Evolutionary conservation across 345 rosid species (phyloP), one percentile per base, ranked within the genome.

Genomic region (Gossypium turneri): DNA sequence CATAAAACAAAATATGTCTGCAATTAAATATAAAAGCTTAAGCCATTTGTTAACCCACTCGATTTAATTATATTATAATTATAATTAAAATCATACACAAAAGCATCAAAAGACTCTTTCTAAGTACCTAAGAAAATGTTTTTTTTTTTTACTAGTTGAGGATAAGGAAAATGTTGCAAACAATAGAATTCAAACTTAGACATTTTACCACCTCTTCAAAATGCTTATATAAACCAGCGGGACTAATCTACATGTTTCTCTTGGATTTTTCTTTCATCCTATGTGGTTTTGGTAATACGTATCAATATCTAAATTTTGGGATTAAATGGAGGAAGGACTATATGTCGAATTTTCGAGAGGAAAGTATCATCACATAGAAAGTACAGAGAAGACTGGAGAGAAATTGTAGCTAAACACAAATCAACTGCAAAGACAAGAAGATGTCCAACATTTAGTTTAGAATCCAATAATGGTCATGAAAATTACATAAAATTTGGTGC

Each of bases 311-410:
- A 29, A 29, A 29, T 29, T 3, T 58, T 58, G 34, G 34, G 16
- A 58, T n/a, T 25, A 12, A 77, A 29, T 43, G 4, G 87, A 91
- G 97, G 98, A 94, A 82, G 97, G 97, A 94, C 96, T 0, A 73
- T 94, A 17, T 92, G 98, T 20, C 78, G 92, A 56, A 91, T 94
- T 60, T 90, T 92, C 82, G 88, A 91, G 85, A 76, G 98, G 73
- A 86, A 74, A 38, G 80, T 34, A 34, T 4, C 72, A 27, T 78
- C 88, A 1, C 80, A 84, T 73, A 83, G 77, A 62, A 88, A 87
- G 63, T 85, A 86, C 85, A 82, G 80, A 25, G 77, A 86, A 12
- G 90, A 86, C 29, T 84, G 89, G 94, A 89, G 85, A 80, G 89
- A 89, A 73, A 9, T 80, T 65, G 81, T 90, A 2, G 41, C 73